Evolutionary conservation across 257 asterid species (phyloP), one percentile per base, ranked within the genome.

Genomic region (Eustoma russellianum): DNA sequence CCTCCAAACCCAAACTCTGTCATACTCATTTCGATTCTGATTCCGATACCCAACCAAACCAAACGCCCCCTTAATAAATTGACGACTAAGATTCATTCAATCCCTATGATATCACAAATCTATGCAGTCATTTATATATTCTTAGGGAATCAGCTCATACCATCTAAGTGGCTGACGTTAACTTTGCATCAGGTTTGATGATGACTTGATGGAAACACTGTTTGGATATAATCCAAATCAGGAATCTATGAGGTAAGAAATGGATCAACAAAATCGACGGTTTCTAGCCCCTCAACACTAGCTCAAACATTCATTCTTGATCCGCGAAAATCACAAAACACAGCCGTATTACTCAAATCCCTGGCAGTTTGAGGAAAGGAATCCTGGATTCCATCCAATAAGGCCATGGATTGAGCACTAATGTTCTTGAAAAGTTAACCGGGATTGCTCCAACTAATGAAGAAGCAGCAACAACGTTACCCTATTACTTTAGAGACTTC

Each of bases 241-340:
- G 13, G 76, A 70, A 69, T 14, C 77, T 15, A 47, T 2, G 55
- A 46, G 8, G 78, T 54, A 63, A 64, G 56, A 55, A 72, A 61
- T 34, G 53, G 33, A 38, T 15, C 72, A 34, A 48, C 74, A 24
- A 28, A 48, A 35, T 70, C 67, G 33, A 59, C 68, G 41, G 50
- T 63, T 54, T 68, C 74, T 5, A 62, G 44, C 69, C 49, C 82
- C 50, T 73, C 66, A 50, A 57, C 57, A 38, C 52, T 82, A 5
- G 46, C 87, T 52, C 81, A 70, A 50, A 70, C 58, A 14, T 83
- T 80, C 77, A 69, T 88, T 24, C 91, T 88, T 33, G 95, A 88
- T 60, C 86, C 88, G 0, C 51, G 92, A 38, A 85, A 79, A 54
- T 88, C 97, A 13, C 97, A 88, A 63, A 88, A 88, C 65, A 75